Evolutionary conservation across 2,329 filamentous ascomycete species (phyloP).

Genomic region (Microdochium paspali): DNA sequence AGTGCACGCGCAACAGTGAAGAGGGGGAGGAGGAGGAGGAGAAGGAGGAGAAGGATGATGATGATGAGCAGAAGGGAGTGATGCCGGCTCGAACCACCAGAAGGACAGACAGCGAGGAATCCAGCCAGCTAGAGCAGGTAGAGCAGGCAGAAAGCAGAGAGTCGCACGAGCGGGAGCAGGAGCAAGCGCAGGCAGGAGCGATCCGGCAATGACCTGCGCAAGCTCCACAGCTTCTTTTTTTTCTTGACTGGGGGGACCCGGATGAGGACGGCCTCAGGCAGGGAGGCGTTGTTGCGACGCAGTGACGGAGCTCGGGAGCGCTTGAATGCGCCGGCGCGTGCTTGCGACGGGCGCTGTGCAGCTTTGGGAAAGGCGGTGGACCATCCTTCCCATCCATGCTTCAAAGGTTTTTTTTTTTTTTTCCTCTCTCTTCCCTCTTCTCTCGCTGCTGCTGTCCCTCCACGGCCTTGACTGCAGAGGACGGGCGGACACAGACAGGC

Average conservation of each 20-base stretch:
- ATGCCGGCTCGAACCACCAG: too few relatives aligned
- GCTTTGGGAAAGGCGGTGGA: neutral
- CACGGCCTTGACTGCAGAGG: too few relatives aligned
- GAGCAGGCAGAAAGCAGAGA: too few relatives aligned
- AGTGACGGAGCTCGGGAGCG: neutral
- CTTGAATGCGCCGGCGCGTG: neutral
- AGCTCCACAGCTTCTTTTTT: neutral
- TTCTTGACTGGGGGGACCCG: neutral
- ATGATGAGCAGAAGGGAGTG: neutral
- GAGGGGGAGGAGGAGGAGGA: neutral
- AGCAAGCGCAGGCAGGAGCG: neutral
- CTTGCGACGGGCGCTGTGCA: conserved; percentile 1
- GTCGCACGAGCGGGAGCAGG: neutral
- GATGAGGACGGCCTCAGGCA: neutral
- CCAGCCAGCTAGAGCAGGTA: neutral
- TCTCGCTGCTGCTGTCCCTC: neutral
- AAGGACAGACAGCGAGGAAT: too few relatives aligned
- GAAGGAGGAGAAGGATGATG: neutral
- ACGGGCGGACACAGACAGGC: too few relatives aligned
- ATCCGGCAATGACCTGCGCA: neutral
- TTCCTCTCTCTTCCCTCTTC: neutral
- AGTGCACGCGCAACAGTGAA: neutral
- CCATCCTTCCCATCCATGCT: neutral
- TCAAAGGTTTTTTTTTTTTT: neutral
- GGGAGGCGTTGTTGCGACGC: neutral